A percentile compares a stretch with the other conserved stretches of the same genome.
phyloP scores from a whole-genome alignment of 495 filamentous ascomycete species.

The Talaromyces adpressus region DNA sequence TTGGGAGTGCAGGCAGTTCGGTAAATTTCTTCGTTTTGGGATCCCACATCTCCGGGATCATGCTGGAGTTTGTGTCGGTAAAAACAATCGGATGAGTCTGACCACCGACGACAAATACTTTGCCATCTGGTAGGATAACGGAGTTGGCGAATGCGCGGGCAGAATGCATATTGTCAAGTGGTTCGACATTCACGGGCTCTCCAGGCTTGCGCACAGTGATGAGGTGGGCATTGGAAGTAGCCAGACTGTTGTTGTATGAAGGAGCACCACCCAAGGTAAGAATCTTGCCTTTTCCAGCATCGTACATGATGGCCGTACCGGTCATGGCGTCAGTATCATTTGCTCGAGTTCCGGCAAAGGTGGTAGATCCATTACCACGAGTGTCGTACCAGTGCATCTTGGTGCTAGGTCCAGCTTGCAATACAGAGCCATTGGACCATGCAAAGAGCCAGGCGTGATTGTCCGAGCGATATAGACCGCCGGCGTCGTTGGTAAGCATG shows the following conservation, averaged over 20 bases:
- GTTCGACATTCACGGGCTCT: constrained; percentile 18
- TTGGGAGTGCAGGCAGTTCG: constrained; percentile 29
- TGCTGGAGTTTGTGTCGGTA: constrained; percentile 36
- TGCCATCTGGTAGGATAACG: constrained; percentile 50
- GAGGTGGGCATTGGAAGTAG: constrained; percentile 35
- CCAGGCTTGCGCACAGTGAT: constrained; percentile 37
- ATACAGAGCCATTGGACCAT: constrained; percentile 47
- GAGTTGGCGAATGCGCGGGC: constrained; percentile 46
- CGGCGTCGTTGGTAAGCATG: constrained; percentile 46
- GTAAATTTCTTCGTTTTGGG: constrained; percentile 33
- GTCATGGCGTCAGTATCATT: constrained; percentile 46
- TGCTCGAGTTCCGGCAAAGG: constrained; percentile 22
- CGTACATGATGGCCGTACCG: constrained; percentile 50
- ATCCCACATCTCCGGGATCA: constrained; percentile 45
- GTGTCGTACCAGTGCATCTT: constrained; percentile 54
- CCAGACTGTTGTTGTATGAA: constrained; percentile 34
- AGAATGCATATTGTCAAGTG: constrained; percentile 34
- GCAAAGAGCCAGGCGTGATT: constrained; percentile 58
- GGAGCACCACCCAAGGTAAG: constrained; percentile 43
- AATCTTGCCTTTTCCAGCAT: constrained; percentile 48
- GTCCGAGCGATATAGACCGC: constrained; percentile 38
- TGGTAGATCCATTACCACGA: constrained; percentile 27
- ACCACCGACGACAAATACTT: constrained; percentile 49
- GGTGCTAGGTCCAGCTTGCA: constrained; percentile 51
- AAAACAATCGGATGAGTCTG: constrained; percentile 40